Base-by-base conservation (phyloP, 129 eudicot species). In the Chrysanthemum makinoi region DNA sequence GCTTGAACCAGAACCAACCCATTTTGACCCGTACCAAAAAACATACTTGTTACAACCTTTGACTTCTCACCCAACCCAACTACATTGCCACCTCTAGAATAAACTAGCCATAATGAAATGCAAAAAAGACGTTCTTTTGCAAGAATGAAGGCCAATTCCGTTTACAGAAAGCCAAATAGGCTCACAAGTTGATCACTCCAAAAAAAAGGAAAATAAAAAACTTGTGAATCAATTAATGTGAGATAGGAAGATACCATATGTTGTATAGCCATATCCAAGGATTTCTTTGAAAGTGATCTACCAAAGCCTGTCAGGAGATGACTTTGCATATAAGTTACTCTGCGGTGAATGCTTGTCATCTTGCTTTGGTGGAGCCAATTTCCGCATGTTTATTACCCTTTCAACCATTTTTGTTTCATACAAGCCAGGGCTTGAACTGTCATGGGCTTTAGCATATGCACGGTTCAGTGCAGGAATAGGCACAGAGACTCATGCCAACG, bases 241-340 rank as follows among this genome's bases (percentile, higher is more conserved):
- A 75, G 67, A 75, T 33, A 63, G 44, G 68, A 54, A 61, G 74
- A 35, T 89, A 94, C 98, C 98, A 94, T 94, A 74, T 94, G 98
- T 80, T 96, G 86, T 53, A 94, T 94, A 69, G 98, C 98, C 98
- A 94, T 94, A 75, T 94, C 98, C 68, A 94, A 58, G 10, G 98
- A 94, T 76, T 94, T 94, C 90, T 94, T 94, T 2, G 96, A 94
- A 18, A 94, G 88, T 26, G 90, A 80, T 70, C 98, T 84, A 20
- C 98, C 98, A 14, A 94, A 89, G 58, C 98, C 98, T 87, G 64
- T 94, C 96, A 19, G 96, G 98, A 11, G 98, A 94, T 62, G 96
- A 89, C 77, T 94, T 89, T 24, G 86, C 90, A 72, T 95, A 89
- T 68, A 93, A 83, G 81, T 88, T 89, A 80, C 95, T 75, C 53